These are phyloP conservation scores for Sanguinoderma infundibulare DNA, from an alignment of 1,284 basidiomycete genomes.

Conservation along the genomic window DNA sequence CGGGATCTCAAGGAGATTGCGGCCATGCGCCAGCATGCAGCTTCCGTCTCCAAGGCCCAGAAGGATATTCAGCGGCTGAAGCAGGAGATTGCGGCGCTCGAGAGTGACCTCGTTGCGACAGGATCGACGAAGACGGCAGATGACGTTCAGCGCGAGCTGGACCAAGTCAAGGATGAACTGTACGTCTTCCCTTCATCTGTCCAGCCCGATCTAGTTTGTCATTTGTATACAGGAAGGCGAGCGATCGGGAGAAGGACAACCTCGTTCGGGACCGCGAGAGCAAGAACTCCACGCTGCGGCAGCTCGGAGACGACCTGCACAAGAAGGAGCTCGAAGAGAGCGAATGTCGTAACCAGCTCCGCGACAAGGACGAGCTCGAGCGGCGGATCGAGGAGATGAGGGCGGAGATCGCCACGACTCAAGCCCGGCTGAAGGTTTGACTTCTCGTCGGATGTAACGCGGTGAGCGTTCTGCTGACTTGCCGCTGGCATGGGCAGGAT, in stretches of 20 bases:
- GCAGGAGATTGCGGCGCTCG: constrained; percentile 67
- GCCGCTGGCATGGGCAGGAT: constrained; percentile 47
- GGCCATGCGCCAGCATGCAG: constrained; percentile 68
- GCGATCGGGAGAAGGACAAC: constrained; percentile 70
- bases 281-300: constrained; percentile 58
- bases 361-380: constrained; percentile 67
- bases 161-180: constrained; percentile 67
- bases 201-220: not conserved
- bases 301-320: constrained; percentile 62
- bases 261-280: constrained; percentile 71
- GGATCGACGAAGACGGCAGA: constrained; percentile 84
- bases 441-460: not conserved
- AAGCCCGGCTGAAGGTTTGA: constrained; percentile 31
- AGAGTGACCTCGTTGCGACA: constrained; percentile 69
- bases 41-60: constrained; percentile 64
- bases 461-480: not conserved
- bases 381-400: constrained; percentile 65
- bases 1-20: constrained; percentile 66
- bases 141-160: constrained; percentile 82
- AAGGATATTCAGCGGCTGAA: constrained; percentile 70
- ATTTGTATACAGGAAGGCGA: constrained; percentile 56
- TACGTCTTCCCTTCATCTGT: constrained; percentile 42
- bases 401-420: constrained; percentile 52
- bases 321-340: constrained; percentile 66
- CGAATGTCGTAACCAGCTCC: constrained; percentile 63